Conservation (phyloP, 148 eudicot genomes). For the Limonium bicolor region DNA sequence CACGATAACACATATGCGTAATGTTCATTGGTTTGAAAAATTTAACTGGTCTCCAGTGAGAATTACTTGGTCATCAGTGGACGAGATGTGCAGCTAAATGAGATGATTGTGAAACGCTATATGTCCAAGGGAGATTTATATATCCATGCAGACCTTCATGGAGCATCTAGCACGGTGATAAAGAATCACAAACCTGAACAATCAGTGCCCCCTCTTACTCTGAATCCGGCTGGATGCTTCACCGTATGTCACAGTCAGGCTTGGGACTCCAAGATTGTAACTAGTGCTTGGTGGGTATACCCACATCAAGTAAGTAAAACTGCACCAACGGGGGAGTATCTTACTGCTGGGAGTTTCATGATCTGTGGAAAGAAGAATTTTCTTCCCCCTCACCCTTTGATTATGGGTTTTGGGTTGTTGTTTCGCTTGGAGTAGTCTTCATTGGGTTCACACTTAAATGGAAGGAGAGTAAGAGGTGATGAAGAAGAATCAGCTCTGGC, state of each 20-base stretch:
- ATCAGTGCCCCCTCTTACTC: conserved; percentile 86
- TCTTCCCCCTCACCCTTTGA: conserved; percentile 93
- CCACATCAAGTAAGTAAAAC: conserved; percentile 98
- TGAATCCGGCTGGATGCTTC: conserved; percentile 91
- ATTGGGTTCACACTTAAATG: conserved; percentile 89
- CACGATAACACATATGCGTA: conserved; percentile 91
- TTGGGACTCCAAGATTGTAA: conserved; percentile 97
- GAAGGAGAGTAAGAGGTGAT: conserved; percentile 94
- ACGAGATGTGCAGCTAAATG: conserved; percentile 98
- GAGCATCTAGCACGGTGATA: conserved; percentile 95
- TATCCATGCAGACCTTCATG: conserved; percentile 97
- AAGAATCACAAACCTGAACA: conserved; percentile 90
- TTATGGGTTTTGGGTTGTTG: conserved; percentile 89
- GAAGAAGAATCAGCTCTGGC: conserved; percentile 49
- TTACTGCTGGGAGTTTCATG: conserved; percentile 97
- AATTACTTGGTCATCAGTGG: conserved; percentile 93
- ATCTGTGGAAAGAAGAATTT: conserved; percentile 97
- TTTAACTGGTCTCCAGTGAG: conserved; percentile 98
- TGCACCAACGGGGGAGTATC: conserved; percentile 98
- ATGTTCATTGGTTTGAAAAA: conserved; percentile 99
- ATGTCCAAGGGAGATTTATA: conserved; percentile 97
- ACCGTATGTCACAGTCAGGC: conserved; percentile 99
- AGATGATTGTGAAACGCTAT: conserved; percentile 96
- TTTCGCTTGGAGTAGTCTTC: conserved; percentile 95
- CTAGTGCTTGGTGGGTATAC: conserved; percentile 99